Percentiles rank a stretch among this genome's conserved stretches.
Conservation (phyloP, 441 rosid species). For the Euphorbia schlechtendalii region DNA sequence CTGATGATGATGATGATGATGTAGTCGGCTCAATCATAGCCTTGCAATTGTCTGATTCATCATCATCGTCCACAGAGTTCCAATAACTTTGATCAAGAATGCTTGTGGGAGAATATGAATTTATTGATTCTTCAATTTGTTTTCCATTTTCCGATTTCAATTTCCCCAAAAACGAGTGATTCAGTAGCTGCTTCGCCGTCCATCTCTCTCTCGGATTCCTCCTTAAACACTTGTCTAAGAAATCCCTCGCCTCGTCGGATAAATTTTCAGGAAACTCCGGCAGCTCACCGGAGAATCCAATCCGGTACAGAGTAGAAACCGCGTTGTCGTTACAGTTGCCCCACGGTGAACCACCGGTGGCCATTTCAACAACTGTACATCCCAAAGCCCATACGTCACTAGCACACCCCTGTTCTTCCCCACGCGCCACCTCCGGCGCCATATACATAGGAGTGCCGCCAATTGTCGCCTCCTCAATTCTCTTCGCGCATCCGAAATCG, state of each 20-base stretch:
- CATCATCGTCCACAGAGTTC: conserved; percentile 47
- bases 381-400: conserved; percentile 68
- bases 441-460: conserved; percentile 65
- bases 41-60: conserved; percentile 23
- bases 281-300: conserved; percentile 43
- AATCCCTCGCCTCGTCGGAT: conserved; percentile 61
- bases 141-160: conserved; percentile 16
- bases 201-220: conserved; percentile 58
- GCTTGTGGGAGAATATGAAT: conserved; percentile 63
- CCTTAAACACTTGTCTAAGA: conserved; percentile 59
- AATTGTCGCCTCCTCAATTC: conserved; percentile 22
- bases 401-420: conserved; percentile 54
- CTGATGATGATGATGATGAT: conserved; percentile 9
- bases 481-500: conserved; percentile 72
- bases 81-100: conserved; percentile 58
- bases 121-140: conserved; percentile 27
- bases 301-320: conserved; percentile 40
- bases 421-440: conserved; percentile 90
- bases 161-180: conserved; percentile 48
- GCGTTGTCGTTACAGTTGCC: conserved; percentile 29
- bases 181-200: conserved; percentile 49
- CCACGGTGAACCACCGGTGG: conserved; percentile 54
- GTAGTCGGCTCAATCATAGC: conserved; percentile 16
- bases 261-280: conserved; percentile 51
- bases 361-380: conserved; percentile 71